phyloP scores from a whole-genome alignment of 2,329 filamentous ascomycete species.

The Pseudogymnoascus sp. region DNA sequence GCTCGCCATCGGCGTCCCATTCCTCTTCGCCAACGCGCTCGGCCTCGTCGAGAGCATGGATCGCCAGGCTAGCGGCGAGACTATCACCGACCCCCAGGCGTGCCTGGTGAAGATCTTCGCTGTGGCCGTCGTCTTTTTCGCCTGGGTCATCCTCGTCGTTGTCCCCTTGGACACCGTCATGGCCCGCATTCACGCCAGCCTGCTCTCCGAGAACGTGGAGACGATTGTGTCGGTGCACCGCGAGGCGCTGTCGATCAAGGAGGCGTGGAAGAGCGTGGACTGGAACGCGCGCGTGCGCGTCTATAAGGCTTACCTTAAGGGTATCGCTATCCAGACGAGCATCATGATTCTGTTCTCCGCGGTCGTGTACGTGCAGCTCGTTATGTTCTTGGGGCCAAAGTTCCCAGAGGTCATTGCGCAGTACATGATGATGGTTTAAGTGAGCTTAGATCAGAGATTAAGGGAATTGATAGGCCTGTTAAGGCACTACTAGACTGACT shows the following conservation, averaged over 20 bases:
- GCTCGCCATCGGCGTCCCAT: conserved; percentile 41
- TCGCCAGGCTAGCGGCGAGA: conserved; percentile 21
- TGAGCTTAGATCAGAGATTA: not conserved
- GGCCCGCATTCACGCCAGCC: conserved; percentile 76
- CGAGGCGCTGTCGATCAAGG: conserved; percentile 62
- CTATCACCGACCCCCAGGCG: conserved; percentile 33
- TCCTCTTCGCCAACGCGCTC: conserved; percentile 40
- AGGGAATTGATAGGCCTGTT: not conserved
- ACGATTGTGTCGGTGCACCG: conserved; percentile 88
- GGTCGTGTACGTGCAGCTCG: conserved; percentile 45
- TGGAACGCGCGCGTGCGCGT: conserved; percentile 65
- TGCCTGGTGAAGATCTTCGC: conserved; percentile 39
- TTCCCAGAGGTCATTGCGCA: conserved; percentile 2
- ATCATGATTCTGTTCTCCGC: conserved; percentile 40
- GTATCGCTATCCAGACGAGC: conserved; percentile 48
- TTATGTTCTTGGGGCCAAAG: conserved; percentile 37
- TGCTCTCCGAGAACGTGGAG: conserved; percentile 74
- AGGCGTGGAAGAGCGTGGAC: conserved; percentile 76
- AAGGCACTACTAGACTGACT: not conserved
- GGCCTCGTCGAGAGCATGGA: conserved; percentile 14
- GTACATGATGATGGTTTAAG: conserved; percentile 6
- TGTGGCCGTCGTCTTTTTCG: conserved; percentile 39
- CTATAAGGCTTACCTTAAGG: conserved; percentile 68
- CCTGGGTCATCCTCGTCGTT: conserved; percentile 54
- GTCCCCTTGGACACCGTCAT: conserved; percentile 73